Conservation (phyloP, 2,329 filamentous ascomycete species). For the Phialocephala subalpina region DNA sequence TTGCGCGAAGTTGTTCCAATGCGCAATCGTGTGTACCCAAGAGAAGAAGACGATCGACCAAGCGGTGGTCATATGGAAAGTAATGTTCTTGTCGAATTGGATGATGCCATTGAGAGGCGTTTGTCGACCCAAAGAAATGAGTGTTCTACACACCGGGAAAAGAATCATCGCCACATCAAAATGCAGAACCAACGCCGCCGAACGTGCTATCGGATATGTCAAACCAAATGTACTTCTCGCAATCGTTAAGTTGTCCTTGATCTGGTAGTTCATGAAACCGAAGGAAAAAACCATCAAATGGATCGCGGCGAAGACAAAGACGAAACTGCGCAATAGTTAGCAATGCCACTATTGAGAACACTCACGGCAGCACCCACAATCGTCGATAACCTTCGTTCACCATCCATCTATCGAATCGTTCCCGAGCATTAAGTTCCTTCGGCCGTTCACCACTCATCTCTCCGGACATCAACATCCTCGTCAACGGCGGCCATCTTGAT, state of each 20-base stretch:
- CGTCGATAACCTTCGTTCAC: slow-evolving; percentile 85
- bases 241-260: slow-evolving; percentile 76
- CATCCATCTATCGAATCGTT: slow-evolving; percentile 88
- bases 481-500: slow-evolving; percentile 83
- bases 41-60: slow-evolving; percentile 92
- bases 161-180: slow-evolving; percentile 83
- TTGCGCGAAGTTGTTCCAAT: slow-evolving; percentile 87
- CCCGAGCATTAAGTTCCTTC: slow-evolving; percentile 70
- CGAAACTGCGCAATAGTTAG: slow-evolving; percentile 65
- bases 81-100: slow-evolving; percentile 89
- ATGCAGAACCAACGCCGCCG: slow-evolving; percentile 80
- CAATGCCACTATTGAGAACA: slow-evolving; percentile 16
- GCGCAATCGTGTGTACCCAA: slow-evolving; percentile 85
- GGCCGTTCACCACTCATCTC: slow-evolving; percentile 81
- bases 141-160: slow-evolving; percentile 83
- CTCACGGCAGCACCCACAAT: slow-evolving; percentile 63
- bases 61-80: slow-evolving; percentile 84
- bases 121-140: slow-evolving; percentile 82
- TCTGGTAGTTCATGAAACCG: slow-evolving; percentile 79
- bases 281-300: slow-evolving; percentile 83
- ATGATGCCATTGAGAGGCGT: slow-evolving; percentile 87
- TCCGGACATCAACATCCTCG: slow-evolving; percentile 82
- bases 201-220: slow-evolving; percentile 79
- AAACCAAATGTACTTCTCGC: slow-evolving; percentile 75
- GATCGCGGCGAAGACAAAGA: slow-evolving; percentile 76